Evolutionary conservation across 2,329 filamentous ascomycete species (phyloP).

Genomic region (Colletotrichum scovillei): DNA sequence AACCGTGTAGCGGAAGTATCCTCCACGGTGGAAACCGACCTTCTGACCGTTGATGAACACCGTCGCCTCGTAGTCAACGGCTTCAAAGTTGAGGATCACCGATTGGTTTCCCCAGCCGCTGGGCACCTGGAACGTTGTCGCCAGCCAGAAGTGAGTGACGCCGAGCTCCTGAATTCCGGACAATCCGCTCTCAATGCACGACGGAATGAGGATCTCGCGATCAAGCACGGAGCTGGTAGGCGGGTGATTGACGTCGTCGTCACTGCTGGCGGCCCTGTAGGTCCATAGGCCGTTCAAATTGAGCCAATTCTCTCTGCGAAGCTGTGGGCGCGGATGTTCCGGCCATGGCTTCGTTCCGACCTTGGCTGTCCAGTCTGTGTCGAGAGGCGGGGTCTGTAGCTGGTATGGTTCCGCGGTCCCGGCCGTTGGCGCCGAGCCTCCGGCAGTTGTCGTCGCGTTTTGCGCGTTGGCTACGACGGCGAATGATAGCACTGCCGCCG

Average conservation of each 20-base stretch:
- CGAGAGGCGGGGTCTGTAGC: slow-evolving; percentile 53
- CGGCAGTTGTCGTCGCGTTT: neutral
- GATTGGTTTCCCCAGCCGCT: slow-evolving; percentile 55
- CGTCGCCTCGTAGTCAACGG: slow-evolving; percentile 67
- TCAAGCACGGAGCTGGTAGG: slow-evolving; percentile 43
- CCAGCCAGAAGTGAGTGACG: slow-evolving; percentile 59
- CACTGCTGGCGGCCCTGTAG: slow-evolving; percentile 51
- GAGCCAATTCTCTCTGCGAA: slow-evolving; percentile 65
- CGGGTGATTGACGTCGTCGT: slow-evolving; percentile 36
- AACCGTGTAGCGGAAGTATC: slow-evolving; percentile 70
- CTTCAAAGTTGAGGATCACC: slow-evolving; percentile 67
- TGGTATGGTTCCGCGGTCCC: slow-evolving; percentile 44
- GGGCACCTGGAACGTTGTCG: slow-evolving; percentile 63
- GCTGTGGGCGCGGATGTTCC: slow-evolving; percentile 67
- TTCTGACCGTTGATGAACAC: slow-evolving; percentile 68
- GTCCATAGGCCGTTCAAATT: slow-evolving; percentile 70
- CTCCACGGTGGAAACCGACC: slow-evolving; percentile 66
- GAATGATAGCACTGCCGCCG: slow-evolving; percentile 4
- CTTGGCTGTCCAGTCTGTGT: slow-evolving; percentile 63
- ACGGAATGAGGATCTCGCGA: slow-evolving; percentile 55
- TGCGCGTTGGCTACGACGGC: neutral
- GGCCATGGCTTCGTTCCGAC: slow-evolving; percentile 67
- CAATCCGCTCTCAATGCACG: slow-evolving; percentile 57
- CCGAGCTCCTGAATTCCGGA: slow-evolving; percentile 59
- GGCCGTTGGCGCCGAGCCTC: neutral